Evolutionary conservation across 2,329 filamentous ascomycete species (phyloP).

Genomic region (Nannizziopsis barbatae): DNA sequence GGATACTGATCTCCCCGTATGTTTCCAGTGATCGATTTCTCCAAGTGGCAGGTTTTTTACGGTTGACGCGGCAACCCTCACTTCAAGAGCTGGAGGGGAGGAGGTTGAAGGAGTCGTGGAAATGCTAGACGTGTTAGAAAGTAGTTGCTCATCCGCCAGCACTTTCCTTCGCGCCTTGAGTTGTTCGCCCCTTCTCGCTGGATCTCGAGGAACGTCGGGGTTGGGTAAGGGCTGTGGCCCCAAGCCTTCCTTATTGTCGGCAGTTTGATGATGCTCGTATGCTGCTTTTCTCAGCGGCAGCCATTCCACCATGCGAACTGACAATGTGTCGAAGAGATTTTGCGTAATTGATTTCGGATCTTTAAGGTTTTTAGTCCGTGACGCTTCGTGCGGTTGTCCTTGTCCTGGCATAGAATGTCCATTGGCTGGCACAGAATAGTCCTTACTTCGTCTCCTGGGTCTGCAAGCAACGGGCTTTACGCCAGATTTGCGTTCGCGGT

Average conservation of each 20-base stretch:
- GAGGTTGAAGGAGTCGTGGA: slow-evolving; percentile 20
- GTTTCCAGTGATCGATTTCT: slow-evolving; percentile 30
- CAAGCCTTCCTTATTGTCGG: background rate
- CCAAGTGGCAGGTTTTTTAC: slow-evolving; percentile 32
- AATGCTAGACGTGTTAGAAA: slow-evolving; percentile 10
- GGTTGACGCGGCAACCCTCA: slow-evolving; percentile 30
- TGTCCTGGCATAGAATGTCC: no score
- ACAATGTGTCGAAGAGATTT: slow-evolving; percentile 42
- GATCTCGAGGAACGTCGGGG: no score
- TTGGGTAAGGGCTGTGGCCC: background rate
- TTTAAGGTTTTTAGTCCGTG: slow-evolving; percentile 30
- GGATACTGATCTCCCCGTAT: slow-evolving; percentile 22
- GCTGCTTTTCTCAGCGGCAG: slow-evolving; percentile 25
- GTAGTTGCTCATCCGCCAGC: background rate
- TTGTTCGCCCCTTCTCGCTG: background rate
- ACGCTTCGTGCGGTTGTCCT: background rate
- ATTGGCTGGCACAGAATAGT: background rate
- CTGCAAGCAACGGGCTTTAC: background rate
- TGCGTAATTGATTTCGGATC: slow-evolving; percentile 54
- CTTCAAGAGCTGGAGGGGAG: slow-evolving; percentile 27
- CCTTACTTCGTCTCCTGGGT: background rate
- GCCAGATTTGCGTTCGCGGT: background rate
- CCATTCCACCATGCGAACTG: slow-evolving; percentile 38
- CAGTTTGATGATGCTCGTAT: background rate
- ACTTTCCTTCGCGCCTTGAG: background rate